Base-by-base conservation (phyloP, 169 alveolate genomes). In the Fabrea salina region DNA sequence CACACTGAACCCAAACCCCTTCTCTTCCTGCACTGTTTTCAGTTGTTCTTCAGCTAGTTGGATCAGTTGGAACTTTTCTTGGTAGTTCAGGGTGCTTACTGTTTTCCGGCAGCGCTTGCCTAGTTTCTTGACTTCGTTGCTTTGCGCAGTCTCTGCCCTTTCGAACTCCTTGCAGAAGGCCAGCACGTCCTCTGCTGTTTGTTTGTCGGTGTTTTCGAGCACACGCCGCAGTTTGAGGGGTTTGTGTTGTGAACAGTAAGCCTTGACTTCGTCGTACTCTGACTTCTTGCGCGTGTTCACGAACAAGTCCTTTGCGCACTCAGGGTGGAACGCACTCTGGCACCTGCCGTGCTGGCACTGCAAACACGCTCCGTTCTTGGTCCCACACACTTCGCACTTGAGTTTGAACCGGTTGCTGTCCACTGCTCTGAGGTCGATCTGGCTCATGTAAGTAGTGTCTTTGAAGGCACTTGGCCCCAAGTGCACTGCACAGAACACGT, bases 311-410 rank as follows among this genome's bases (percentile, higher is more conserved):
- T 68, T 68, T n/a, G 50, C 78, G 4, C 78, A 68, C 35, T 47
- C 78, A 1, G 78, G 78, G 39, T 68, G 78, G 44, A 68, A 68
- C 11, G 78, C 78, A 33, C 25, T 30, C 44, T 43, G 61, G 41
- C 78, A 68, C 44, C 78, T 40, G 1, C 61, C 61, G 30, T 68
- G 39, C 2, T 68, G 57, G 41, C 78, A 68, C 35, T 68, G 78
- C 11, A 68, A 22, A 68, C 78, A 40, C 22, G 78, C 78, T 44
- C 78, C 78, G n/a, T 68, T 64, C 44, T 68, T 68, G 11, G 66
- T 68, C 44, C 30, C 30, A 68, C 78, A 68, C 7, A 41, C 67
- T 37, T 44, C 25, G 35, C 78, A 68, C 25, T 44, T 68, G 13
- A 68, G 4, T 8, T 19, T 68, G 41, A 40, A 43, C 4, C 78